Percentiles rank a stretch among this genome's conserved stretches.
Evolutionary conservation across 352 stramenopile genomes (phyloP).

Genomic region (Pythium utonaiense): DNA sequence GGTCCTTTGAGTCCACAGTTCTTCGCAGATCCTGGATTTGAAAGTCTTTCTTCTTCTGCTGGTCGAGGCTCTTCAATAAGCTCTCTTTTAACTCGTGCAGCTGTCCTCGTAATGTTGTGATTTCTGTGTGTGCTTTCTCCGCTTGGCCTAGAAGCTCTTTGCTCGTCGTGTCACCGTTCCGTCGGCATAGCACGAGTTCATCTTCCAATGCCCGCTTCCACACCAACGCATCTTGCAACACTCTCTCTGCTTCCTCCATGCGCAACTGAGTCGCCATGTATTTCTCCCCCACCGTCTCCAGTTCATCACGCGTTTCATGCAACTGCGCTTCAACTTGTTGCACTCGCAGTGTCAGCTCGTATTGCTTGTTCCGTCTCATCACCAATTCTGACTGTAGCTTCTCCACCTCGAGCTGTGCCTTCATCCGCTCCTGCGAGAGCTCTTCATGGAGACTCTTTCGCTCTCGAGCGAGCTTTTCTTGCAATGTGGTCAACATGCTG

Average conservation of each 20-base stretch:
- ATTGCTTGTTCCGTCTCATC: slow-evolving; percentile 71
- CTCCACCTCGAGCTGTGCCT: slow-evolving; percentile 58
- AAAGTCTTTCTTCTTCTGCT: slow-evolving; percentile 42
- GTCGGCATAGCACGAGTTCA: slow-evolving; percentile 24
- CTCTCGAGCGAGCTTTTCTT: slow-evolving; percentile 57
- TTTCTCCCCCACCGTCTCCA: slow-evolving; percentile 45
- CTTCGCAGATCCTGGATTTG: slow-evolving; percentile 38
- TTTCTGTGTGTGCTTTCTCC: slow-evolving; percentile 25
- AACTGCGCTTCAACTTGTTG: slow-evolving; percentile 54
- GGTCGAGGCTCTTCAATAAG: slow-evolving; percentile 27
- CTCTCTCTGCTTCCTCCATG: slow-evolving; percentile 61
- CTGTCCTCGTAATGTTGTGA: slow-evolving; percentile 34
- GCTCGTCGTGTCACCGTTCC: neutral
- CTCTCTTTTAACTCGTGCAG: slow-evolving; percentile 43
- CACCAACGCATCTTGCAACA: slow-evolving; percentile 48
- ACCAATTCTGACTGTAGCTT: slow-evolving; percentile 68
- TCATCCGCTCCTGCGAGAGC: slow-evolving; percentile 34
- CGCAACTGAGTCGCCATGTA: slow-evolving; percentile 37
- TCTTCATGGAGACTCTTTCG: slow-evolving; percentile 45
- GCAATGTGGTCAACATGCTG: slow-evolving; percentile 28
- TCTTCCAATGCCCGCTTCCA: slow-evolving; percentile 51
- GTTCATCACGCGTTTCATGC: slow-evolving; percentile 32
- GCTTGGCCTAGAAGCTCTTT: slow-evolving; percentile 12
- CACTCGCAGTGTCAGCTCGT: slow-evolving; percentile 69
- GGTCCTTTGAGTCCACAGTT: slow-evolving; percentile 28